These are phyloP conservation scores for Durotheca rogersii DNA, from an alignment of 495 filamentous ascomycete species.

Conservation along the genomic window DNA sequence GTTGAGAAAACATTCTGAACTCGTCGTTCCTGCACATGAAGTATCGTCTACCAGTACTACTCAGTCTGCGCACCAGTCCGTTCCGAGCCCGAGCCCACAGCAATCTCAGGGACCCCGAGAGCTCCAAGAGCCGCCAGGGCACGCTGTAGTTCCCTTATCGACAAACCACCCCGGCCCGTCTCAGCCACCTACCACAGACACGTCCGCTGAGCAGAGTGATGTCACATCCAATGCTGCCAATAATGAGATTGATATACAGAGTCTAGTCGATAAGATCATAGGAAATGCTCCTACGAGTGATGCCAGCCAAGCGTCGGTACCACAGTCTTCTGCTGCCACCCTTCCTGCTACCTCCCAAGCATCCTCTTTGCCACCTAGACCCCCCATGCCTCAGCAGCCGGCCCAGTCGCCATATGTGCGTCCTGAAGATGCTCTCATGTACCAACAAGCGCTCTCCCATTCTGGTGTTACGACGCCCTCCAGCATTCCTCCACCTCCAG, in stretches of 20 bases:
- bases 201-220: slow-evolving; percentile 30
- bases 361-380: slow-evolving; percentile 56
- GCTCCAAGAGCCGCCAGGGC: slow-evolving; percentile 16
- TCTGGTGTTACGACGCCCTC: slow-evolving; percentile 43
- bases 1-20: slow-evolving; percentile 32
- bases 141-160: slow-evolving; percentile 12
- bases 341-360: slow-evolving; percentile 47
- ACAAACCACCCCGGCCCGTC: slow-evolving; percentile 2
- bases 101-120: slow-evolving; percentile 15
- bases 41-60: slow-evolving; percentile 11
- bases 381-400: slow-evolving; percentile 47
- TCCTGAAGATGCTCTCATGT: slow-evolving; percentile 25
- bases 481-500: slow-evolving; percentile 44
- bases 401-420: slow-evolving; percentile 24
- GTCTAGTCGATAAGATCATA: slow-evolving; percentile 53
- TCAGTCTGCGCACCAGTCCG: slow-evolving; percentile 9
- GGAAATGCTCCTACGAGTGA: slow-evolving; percentile 38
- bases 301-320: slow-evolving; percentile 10
- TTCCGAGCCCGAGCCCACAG: slow-evolving; percentile 21
- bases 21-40: slow-evolving; percentile 31
- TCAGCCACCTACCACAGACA: slow-evolving; percentile 22
- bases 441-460: slow-evolving; percentile 29
- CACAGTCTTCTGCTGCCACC: slow-evolving; percentile 34
- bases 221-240: slow-evolving; percentile 37
- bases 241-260: slow-evolving; percentile 50